phyloP scores from a whole-genome alignment of 2,329 filamentous ascomycete species.

The Fusarium penzigii region DNA sequence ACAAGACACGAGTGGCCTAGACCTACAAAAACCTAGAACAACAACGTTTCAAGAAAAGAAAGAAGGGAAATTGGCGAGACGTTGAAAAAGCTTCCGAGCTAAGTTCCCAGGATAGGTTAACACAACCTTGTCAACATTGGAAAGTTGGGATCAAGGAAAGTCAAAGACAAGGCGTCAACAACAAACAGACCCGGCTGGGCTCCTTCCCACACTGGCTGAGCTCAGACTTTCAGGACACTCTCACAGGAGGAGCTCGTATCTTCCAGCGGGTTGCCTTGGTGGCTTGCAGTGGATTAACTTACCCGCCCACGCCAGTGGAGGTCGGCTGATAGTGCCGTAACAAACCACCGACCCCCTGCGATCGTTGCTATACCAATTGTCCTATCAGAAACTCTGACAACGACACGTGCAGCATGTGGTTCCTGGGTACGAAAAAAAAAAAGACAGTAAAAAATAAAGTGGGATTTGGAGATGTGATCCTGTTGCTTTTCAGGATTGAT shows the following conservation, averaged over 20 bases:
- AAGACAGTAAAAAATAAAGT: too few species aligned
- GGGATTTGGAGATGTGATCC: too few species aligned
- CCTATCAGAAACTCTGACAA: slow-evolving; percentile 18
- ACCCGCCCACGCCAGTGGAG: neutral
- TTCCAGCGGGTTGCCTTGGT: neutral
- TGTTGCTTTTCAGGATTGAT: too few species aligned
- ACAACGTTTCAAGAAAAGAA: slow-evolving; percentile 6
- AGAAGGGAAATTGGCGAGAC: slow-evolving; percentile 6
- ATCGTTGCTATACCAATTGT: slow-evolving; percentile 10
- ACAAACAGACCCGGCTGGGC: too few species aligned
- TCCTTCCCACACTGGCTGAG: too few species aligned
- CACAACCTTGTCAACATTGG: neutral
- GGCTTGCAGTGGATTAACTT: neutral
- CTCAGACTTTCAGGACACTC: too few species aligned
- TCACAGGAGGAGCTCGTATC: neutral
- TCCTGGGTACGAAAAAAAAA: too few species aligned
- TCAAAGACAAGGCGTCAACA: neutral
- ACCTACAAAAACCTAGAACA: neutral
- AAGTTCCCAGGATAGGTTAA: neutral
- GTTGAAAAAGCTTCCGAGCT: neutral
- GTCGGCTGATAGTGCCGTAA: neutral
- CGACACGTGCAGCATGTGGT: slow-evolving; percentile 15
- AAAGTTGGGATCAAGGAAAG: neutral
- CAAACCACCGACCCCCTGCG: slow-evolving; percentile 2
- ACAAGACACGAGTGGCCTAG: too few species aligned